Evolutionary conservation across 768 basidiomycete species (phyloP), one percentile per base, ranked within the genome.

Genomic region (Boletus reticulatus): DNA sequence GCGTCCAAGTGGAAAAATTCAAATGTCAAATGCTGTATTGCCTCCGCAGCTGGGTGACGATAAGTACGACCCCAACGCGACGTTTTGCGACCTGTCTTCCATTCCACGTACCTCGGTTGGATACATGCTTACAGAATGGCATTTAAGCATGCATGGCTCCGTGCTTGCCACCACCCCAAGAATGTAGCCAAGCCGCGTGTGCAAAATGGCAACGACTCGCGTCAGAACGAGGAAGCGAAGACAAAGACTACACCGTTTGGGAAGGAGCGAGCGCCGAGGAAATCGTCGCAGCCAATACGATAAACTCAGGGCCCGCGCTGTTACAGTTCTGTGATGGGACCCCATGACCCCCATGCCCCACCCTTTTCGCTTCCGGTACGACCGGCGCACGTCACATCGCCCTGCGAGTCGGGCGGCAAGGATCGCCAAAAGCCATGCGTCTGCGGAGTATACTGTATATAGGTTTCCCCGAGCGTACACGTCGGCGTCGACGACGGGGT

Each of bases 211-310:
- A 24, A 42, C 24, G 20, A 38, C 53, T 36, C 44, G 41, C 37
- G 43, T 29, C 50, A 63, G 61, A 22, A 46, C n/a, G 19, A 13
- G 29, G 19, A 43, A 48, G 2, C 19, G 29, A 48, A 22, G 32
- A 58, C 52, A 47, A 56, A 32, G 55, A 22, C 8, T 37, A 16
- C n/a, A 22, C 47, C 58, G n/a, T 54, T 63, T 53, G 34, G 59
- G 59, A 61, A 64, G 50, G 62, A 47, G 38, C 14, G 43, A 46
- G 37, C 60, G 50, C 63, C 63, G 57, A 59, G 48, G 60, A 57
- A 56, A n/a, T 54, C 29, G 29, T 29, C 43, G 38, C 37, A 50
- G 38, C 39, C 42, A 51, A 48, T 55, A 44, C 24, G 53, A 64
- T 56, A 53, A 29, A 51, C 42, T 53, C 49, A 44, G 47, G 46